Conservation (phyloP, 2,329 filamentous ascomycete species). For the Coniochaeta sp. region DNA sequence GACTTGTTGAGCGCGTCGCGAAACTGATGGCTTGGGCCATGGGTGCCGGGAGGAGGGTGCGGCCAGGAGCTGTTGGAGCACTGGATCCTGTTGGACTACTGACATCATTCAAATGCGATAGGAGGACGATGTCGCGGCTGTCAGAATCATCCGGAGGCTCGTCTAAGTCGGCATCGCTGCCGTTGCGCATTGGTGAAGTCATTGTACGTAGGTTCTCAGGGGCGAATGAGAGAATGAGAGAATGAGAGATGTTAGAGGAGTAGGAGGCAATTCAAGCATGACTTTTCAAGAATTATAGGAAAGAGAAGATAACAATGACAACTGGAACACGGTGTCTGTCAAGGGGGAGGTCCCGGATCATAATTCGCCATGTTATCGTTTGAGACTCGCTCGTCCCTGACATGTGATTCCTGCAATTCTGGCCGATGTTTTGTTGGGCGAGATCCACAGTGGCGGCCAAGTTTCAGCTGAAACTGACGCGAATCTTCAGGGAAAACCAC, state of each 20-base stretch:
- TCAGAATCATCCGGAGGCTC: not conserved
- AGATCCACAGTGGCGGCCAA: not conserved
- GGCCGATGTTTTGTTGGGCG: not conserved
- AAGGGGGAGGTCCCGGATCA: not conserved
- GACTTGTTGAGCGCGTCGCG: constrained; percentile 51
- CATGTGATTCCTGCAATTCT: not conserved
- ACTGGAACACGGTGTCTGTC: not conserved
- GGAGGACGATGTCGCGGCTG: not conserved
- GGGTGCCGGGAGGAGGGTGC: constrained; percentile 42
- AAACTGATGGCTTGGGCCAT: constrained; percentile 54
- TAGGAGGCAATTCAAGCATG: too few relatives aligned
- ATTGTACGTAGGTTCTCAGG: not conserved
- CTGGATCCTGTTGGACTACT: not conserved
- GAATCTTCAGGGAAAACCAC: not conserved
- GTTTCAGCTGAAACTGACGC: not conserved
- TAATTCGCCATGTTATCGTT: not conserved
- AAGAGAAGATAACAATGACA: not conserved
- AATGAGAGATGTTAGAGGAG: not conserved
- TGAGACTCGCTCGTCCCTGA: not conserved
- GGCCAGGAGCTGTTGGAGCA: constrained; percentile 3
- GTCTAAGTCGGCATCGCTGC: not conserved
- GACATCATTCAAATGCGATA: not conserved
- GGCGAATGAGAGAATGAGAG: not conserved
- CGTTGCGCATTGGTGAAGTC: not conserved
- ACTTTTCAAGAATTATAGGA: not conserved